Conservation (phyloP, 1,284 basidiomycete genomes). For the Caloboletus firmus region DNA sequence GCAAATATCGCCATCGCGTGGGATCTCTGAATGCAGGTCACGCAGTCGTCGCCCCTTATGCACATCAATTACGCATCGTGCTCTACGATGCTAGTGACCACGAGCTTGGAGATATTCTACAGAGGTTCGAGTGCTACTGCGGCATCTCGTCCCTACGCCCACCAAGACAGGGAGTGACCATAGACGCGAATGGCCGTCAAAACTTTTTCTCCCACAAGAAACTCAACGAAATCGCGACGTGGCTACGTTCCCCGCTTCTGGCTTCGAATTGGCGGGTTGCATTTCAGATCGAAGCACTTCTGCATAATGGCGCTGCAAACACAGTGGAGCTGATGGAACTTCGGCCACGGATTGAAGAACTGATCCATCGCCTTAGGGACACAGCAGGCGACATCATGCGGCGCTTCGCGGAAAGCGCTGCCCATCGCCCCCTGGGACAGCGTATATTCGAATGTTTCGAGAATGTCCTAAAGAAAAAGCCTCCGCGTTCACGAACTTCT, state of each 20-base stretch:
- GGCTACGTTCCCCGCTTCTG: slow-evolving; percentile 43
- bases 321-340: slow-evolving; percentile 54
- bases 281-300: slow-evolving; percentile 68
- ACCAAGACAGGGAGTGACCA: slow-evolving; percentile 34
- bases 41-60: slow-evolving; percentile 56
- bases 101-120: slow-evolving; percentile 40
- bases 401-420: slow-evolving; percentile 48
- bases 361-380: slow-evolving; percentile 38
- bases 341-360: slow-evolving; percentile 40
- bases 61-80: slow-evolving; percentile 62
- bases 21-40: slow-evolving; percentile 56
- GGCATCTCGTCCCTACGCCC: slow-evolving; percentile 47
- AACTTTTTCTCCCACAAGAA: slow-evolving; percentile 51
- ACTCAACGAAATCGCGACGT: slow-evolving; percentile 45
- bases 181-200: slow-evolving; percentile 47
- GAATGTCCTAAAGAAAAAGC: slow-evolving; percentile 32
- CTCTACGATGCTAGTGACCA: slow-evolving; percentile 42
- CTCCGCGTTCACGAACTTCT: slow-evolving; percentile 21
- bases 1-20: slow-evolving; percentile 51
- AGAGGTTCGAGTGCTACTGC: slow-evolving; percentile 53
- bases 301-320: slow-evolving; percentile 59
- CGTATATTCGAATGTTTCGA: slow-evolving; percentile 52
- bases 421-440: slow-evolving; percentile 42
- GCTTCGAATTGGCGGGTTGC: slow-evolving; percentile 53
- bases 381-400: slow-evolving; percentile 51